These are phyloP conservation scores for Pezicula radicicola DNA, from an alignment of 2,329 filamentous ascomycete genomes.

Conservation along the genomic window DNA sequence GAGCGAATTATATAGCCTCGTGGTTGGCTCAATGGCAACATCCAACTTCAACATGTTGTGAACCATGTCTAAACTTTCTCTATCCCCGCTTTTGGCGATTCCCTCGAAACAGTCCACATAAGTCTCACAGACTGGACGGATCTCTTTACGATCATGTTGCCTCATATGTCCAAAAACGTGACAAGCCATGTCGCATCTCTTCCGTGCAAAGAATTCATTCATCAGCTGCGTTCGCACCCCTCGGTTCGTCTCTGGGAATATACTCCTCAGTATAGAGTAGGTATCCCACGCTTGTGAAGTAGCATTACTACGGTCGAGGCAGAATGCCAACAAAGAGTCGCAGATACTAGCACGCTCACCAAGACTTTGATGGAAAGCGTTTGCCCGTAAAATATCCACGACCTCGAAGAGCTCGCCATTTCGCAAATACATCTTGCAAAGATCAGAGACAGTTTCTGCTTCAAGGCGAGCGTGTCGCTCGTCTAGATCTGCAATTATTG, in stretches of 20 bases:
- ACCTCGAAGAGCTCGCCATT: conserved; percentile 76
- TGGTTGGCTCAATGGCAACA: conserved; percentile 72
- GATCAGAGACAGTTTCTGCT: conserved; percentile 67
- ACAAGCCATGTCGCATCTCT: conserved; percentile 78
- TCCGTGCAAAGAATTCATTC: conserved; percentile 75
- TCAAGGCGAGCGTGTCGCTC: conserved; percentile 68
- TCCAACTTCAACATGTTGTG: conserved; percentile 97
- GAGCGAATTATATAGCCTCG: conserved; percentile 74
- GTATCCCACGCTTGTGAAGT: conserved; percentile 63
- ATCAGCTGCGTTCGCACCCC: conserved; percentile 70
- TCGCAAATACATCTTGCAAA: conserved; percentile 72
- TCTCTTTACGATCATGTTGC: conserved; percentile 59
- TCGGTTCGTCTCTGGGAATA: conserved; percentile 64
- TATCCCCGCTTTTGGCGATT: conserved; percentile 58
- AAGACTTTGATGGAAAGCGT: conserved; percentile 67
- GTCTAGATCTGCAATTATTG: conserved; percentile 71
- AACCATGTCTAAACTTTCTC: conserved; percentile 67
- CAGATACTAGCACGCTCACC: conserved; percentile 66
- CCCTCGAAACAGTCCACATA: conserved; percentile 79
- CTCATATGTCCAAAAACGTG: conserved; percentile 93
- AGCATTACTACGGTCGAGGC: conserved; percentile 57
- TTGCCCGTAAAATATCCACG: conserved; percentile 76
- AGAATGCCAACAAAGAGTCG: conserved; percentile 64
- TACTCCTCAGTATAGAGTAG: conserved; percentile 63
- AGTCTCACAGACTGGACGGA: conserved; percentile 67